Percentiles rank a stretch among this genome's conserved stretches.
phyloP scores from a whole-genome alignment of 1,284 basidiomycete species.

The Pseudozyma hubeiensis region DNA sequence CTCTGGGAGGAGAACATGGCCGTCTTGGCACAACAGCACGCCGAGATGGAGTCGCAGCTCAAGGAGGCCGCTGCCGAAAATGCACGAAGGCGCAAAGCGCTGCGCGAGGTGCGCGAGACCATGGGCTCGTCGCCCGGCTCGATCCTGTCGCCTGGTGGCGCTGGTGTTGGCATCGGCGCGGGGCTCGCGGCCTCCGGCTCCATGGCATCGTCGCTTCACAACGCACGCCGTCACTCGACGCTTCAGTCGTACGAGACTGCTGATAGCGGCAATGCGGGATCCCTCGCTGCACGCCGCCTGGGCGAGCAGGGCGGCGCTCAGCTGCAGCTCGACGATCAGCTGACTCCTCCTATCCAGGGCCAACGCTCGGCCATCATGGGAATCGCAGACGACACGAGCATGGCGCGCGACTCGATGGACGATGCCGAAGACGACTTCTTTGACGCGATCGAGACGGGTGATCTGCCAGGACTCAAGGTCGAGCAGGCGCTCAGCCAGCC shows the following conservation, averaged over 20 bases:
- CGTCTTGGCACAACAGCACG: slow-evolving; percentile 86
- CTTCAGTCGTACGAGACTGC: slow-evolving; percentile 19
- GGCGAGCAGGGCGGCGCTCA: slow-evolving; percentile 35
- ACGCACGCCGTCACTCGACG: slow-evolving; percentile 27
- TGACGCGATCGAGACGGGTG: slow-evolving; percentile 87
- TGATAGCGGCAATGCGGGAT: slow-evolving; percentile 12
- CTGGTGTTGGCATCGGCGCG: slow-evolving; percentile 9
- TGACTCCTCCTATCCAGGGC: slow-evolving; percentile 31
- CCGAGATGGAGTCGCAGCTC: slow-evolving; percentile 77
- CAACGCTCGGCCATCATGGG: slow-evolving; percentile 27
- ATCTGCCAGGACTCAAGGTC: slow-evolving; percentile 61
- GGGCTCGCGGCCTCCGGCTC: slow-evolving; percentile 20
- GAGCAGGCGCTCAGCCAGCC: slow-evolving; percentile 49
- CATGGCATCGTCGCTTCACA: slow-evolving; percentile 13
- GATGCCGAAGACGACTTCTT: slow-evolving; percentile 98
- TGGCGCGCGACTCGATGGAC: slow-evolving; percentile 69
- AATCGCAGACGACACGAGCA: slow-evolving; percentile 30
- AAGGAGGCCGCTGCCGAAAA: slow-evolving; percentile 74
- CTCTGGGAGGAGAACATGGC: slow-evolving; percentile 94
- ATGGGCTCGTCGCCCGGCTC: slow-evolving; percentile 68
- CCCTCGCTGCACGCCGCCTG: slow-evolving; percentile 41
- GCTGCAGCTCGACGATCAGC: slow-evolving; percentile 37
- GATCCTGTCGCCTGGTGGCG: slow-evolving; percentile 19
- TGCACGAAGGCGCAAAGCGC: slow-evolving; percentile 70
- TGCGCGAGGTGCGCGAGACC: slow-evolving; percentile 58